phyloP scores from a whole-genome alignment of 305 asterid genomes.

The Fraxinus angustifolia region DNA sequence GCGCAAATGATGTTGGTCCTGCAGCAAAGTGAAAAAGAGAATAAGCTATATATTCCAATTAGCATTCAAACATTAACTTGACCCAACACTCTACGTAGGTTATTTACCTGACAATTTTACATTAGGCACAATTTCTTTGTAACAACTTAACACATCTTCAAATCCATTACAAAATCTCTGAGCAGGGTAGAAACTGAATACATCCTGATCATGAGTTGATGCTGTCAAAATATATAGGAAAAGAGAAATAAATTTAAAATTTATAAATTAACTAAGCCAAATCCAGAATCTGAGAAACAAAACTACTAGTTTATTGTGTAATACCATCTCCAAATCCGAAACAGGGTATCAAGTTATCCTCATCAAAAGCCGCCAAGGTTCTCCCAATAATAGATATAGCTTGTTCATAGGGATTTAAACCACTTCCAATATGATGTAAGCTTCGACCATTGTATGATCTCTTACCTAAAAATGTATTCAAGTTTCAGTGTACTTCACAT shows the following conservation, averaged over 20 bases:
- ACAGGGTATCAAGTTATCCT: constrained; percentile 91
- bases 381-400: constrained; percentile 88
- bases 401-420: constrained; percentile 75
- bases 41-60: constrained; percentile 9
- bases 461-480: constrained; percentile 48
- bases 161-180: constrained; percentile 80
- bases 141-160: constrained; percentile 73
- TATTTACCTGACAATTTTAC: constrained; percentile 72
- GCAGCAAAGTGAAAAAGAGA: constrained; percentile 27
- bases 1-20: constrained; percentile 99
- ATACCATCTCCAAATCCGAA: constrained; percentile 95
- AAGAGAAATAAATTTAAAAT: constrained; percentile 7
- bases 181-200: constrained; percentile 75
- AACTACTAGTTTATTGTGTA: constrained; percentile 9
- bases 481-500: constrained; percentile 28
- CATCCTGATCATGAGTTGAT: constrained; percentile 89
- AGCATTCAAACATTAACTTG: not conserved
- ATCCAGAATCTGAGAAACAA: constrained; percentile 15
- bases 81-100: constrained; percentile 13
- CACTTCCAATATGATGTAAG: constrained; percentile 72
- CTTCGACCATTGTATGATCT: constrained; percentile 62
- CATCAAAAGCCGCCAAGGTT: constrained; percentile 87
- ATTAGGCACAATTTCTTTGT: constrained; percentile 72
- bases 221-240: constrained; percentile 48
- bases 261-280: constrained; percentile 8